A percentile compares a stretch with the other conserved stretches of the same genome.
Conservation (phyloP, 805 yeast genomes). For the Yarrowia sp. region DNA sequence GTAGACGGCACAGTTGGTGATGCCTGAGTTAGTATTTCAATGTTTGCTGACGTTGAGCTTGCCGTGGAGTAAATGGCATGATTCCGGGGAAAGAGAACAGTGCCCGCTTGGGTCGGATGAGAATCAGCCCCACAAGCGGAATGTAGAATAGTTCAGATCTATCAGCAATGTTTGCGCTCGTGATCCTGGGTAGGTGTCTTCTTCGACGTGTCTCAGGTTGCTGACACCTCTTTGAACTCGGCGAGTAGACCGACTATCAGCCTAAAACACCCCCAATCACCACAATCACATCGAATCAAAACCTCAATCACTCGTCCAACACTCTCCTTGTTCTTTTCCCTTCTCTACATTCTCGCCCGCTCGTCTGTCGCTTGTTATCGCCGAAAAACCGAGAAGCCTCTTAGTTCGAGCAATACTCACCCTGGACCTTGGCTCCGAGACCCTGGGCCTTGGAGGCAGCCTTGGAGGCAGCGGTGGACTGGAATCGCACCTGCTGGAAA, state of each 20-base stretch:
- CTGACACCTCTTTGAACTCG: neutral
- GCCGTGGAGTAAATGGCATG: neutral
- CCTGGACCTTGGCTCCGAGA: conserved; percentile 25
- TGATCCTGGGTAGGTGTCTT: neutral
- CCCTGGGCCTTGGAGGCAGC: conserved; percentile 23
- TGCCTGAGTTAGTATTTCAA: conserved; percentile 29
- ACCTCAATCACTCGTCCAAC: neutral
- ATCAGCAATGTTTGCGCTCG: too few relatives aligned
- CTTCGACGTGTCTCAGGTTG: neutral
- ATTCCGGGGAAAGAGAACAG: neutral
- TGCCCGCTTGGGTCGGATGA: too few relatives aligned
- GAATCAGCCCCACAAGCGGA: too few relatives aligned
- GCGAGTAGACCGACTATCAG: neutral
- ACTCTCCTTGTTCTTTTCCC: neutral
- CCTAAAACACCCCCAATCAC: neutral
- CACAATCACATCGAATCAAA: conserved; percentile 1
- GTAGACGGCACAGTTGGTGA: conserved; percentile 62
- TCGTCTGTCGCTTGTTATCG: neutral
- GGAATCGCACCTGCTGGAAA: conserved; percentile 25
- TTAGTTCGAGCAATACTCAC: conserved; percentile 8
- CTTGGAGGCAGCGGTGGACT: conserved; percentile 26
- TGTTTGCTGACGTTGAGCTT: neutral
- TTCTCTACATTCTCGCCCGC: neutral
- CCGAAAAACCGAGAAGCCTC: neutral
- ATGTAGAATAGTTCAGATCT: too few relatives aligned